Base-by-base conservation (phyloP, 2,329 filamentous ascomycete species). In the Scolecobasidium constrictum region DNA sequence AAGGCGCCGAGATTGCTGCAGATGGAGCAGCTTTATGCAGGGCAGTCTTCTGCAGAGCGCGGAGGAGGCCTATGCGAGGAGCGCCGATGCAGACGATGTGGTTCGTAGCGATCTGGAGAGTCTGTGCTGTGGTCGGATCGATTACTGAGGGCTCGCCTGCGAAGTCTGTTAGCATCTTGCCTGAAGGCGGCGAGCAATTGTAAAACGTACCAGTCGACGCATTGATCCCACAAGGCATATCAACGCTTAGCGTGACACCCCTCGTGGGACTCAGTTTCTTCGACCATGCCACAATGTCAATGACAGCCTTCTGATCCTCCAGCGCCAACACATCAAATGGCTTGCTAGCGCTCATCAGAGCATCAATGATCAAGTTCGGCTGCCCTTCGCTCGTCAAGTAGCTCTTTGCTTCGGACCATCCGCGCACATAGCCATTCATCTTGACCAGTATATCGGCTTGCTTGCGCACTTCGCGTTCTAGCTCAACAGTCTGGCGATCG, bases 211-310 rank as follows among this genome's bases (percentile, higher is more conserved):
- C 86, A 31, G 78, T 81, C 0, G 79, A 78, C 3, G 85, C 86
- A 49, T 90, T 86, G 39, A 94, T 78, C 4, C 92, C 92, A 0
- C 85, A 90, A 1, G 92, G 92, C 4, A 93, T 78, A 57, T 94
- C 90, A n/a, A 98, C 77, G 0, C 87, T 84, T 16, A 98, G 66
- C 3, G 92, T 81, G 15, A 42, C 33, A 12, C 21, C 13, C 26
- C 40, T 35, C 45, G 81, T 79, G 1, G 86, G 80, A 49, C 87
- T 84, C 56, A 81, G 85, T 49, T 87, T 81, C 57, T 95, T 96
- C 3, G 86, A 83, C 87, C 88, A 96, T 48, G 87, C 83, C 54
- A 95, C 92, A 55, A 95, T 76, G 56, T 93, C 83, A 55, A 93
- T 88, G 0, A 86, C 85, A 0, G 82, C 83, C 3, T 81, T 79